phyloP scores from a whole-genome alignment of 2,329 filamentous ascomycete species.

The Sarocladium oryzae region DNA sequence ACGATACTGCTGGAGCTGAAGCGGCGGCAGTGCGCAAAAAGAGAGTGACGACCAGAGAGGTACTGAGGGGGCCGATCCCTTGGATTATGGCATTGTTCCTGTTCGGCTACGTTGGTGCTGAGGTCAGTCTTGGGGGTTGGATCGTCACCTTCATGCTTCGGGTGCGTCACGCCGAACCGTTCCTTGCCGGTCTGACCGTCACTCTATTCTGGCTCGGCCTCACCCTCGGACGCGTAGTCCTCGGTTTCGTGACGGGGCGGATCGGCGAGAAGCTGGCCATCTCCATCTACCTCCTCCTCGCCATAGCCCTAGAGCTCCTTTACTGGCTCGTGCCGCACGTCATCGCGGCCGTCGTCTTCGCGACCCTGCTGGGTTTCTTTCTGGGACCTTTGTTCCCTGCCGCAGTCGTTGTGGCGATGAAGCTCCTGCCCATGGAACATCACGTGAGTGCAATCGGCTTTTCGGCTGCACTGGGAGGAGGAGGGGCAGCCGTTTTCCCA shows the following conservation, averaged over 20 bases:
- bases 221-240: constrained; percentile 62
- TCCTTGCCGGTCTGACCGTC: constrained; percentile 66
- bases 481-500: constrained; percentile 62
- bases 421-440: constrained; percentile 61
- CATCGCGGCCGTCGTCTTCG: constrained; percentile 65
- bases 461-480: constrained; percentile 66
- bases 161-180: constrained; percentile 61
- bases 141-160: constrained; percentile 79
- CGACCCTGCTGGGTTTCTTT: constrained; percentile 70
- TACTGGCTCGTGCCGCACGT: constrained; percentile 81
- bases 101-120: constrained; percentile 71
- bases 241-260: constrained; percentile 70
- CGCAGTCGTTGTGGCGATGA: constrained; percentile 63
- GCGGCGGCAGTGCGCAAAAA: constrained; percentile 23
- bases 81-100: constrained; percentile 72
- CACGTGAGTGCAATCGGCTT: constrained; percentile 76
- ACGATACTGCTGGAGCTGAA: constrained; percentile 14
- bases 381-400: constrained; percentile 73
- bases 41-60: constrained; percentile 38
- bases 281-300: constrained; percentile 54
- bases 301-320: constrained; percentile 61
- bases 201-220: constrained; percentile 83
- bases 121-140: constrained; percentile 71
- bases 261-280: constrained; percentile 64
- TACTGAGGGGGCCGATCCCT: constrained; percentile 48